Evolutionary conservation across 768 basidiomycete genomes (phyloP).

Genomic region (Mycena vitilis): DNA sequence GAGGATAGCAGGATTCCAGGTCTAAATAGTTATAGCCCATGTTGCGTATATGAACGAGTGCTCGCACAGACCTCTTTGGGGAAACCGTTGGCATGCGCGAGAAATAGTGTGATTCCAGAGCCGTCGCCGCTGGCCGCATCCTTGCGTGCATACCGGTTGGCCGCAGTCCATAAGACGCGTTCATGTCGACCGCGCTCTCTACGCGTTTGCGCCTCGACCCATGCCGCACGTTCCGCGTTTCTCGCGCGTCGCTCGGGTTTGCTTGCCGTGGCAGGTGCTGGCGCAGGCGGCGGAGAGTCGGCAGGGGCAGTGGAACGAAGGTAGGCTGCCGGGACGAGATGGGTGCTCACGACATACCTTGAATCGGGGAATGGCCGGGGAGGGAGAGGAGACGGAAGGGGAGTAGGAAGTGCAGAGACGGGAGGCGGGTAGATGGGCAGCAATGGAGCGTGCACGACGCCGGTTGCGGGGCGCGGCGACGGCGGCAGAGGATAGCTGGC

Average conservation of each 20-base stretch:
- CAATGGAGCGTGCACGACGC: constrained; percentile 12
- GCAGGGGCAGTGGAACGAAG: constrained; percentile 27
- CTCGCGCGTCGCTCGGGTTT: constrained; percentile 25
- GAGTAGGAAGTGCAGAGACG: constrained; percentile 3
- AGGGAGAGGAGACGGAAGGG: not conserved
- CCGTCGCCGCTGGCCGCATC: constrained; percentile 39
- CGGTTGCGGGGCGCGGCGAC: not conserved
- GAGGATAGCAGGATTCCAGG: constrained; percentile 79
- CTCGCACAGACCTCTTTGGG: constrained; percentile 76
- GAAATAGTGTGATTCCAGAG: constrained; percentile 74
- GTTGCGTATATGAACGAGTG: not conserved
- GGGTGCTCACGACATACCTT: constrained; percentile 24
- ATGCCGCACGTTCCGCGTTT: constrained; percentile 18
- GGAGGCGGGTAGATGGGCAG: constrained; percentile 34
- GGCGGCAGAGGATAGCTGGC: constrained; percentile 5
- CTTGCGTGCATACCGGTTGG: constrained; percentile 75
- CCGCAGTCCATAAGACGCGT: constrained; percentile 71
- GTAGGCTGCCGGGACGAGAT: constrained; percentile 29
- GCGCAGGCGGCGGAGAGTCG: constrained; percentile 10
- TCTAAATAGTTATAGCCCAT: constrained; percentile 55
- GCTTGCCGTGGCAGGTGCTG: constrained; percentile 10
- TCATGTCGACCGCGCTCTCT: constrained; percentile 52
- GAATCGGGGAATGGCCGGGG: constrained; percentile 28
- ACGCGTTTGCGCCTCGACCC: constrained; percentile 38
- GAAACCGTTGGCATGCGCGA: constrained; percentile 90